These are phyloP conservation scores for Thielaviopsis ethacetica DNA, from an alignment of 2,329 filamentous ascomycete species.

Conservation along the genomic window DNA sequence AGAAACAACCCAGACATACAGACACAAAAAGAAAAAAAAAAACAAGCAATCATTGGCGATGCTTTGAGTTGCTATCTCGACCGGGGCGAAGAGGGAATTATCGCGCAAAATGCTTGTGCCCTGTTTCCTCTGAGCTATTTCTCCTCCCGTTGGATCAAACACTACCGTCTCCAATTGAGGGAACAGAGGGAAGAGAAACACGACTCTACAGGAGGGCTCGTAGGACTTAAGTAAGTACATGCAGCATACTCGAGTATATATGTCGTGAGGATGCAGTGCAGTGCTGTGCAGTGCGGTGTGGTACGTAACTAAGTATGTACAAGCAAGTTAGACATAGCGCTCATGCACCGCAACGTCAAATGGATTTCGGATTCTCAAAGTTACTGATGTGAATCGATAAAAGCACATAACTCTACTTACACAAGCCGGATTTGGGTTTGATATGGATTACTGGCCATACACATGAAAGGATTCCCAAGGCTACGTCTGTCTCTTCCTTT, in stretches of 20 bases:
- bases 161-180: not conserved
- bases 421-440: not conserved
- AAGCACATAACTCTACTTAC: not conserved
- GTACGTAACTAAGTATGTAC: too few relatives aligned
- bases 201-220: not conserved
- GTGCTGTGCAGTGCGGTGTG: too few relatives aligned
- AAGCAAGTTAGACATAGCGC: not conserved
- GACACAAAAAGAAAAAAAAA: not conserved
- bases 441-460: not conserved
- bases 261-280: too few relatives aligned
- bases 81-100: not conserved
- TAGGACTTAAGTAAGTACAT: not conserved
- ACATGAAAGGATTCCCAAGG: not conserved
- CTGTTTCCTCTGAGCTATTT: not conserved
- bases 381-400: not conserved
- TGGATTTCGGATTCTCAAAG: not conserved
- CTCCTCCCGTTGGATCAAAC: not conserved
- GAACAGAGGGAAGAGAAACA: not conserved
- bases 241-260: not conserved
- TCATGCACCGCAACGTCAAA: not conserved
- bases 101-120: not conserved
- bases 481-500: not conserved
- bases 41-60: not conserved
- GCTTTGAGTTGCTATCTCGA: not conserved
- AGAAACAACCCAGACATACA: too few relatives aligned